Evolutionary conservation across 2,329 filamentous ascomycete species (phyloP).

Genomic region (Paecilomyces variotii): DNA sequence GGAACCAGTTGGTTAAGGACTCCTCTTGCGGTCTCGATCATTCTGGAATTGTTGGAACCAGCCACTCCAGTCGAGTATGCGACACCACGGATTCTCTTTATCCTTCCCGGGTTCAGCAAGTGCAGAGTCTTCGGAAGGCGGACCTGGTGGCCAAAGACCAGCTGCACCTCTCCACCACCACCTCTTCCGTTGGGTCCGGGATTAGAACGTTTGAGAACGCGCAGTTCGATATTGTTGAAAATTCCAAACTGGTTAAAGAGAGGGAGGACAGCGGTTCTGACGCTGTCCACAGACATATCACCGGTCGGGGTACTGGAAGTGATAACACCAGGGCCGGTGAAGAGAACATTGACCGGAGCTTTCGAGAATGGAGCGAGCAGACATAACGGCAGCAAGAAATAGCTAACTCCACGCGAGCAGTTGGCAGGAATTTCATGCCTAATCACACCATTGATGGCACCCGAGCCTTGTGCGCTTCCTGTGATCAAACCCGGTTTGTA

Average conservation of each 20-base stretch:
- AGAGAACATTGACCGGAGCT: constrained; percentile 78
- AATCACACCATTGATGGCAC: constrained; percentile 66
- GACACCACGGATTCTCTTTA: constrained; percentile 85
- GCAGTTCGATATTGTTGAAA: constrained; percentile 72
- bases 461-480: constrained; percentile 68
- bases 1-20: constrained; percentile 77
- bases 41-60: constrained; percentile 84
- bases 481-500: constrained; percentile 91
- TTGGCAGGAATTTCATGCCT: constrained; percentile 70
- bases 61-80: constrained; percentile 90
- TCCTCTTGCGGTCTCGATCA: constrained; percentile 85
- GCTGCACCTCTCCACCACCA: constrained; percentile 85
- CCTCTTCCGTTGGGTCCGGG: constrained; percentile 65
- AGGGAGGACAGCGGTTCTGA: constrained; percentile 85
- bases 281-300: constrained; percentile 85
- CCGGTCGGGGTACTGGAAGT: constrained; percentile 75
- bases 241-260: constrained; percentile 89
- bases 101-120: constrained; percentile 69
- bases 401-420: constrained; percentile 75
- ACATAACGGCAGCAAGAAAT: constrained; percentile 84
- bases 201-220: constrained; percentile 73
- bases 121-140: constrained; percentile 91
- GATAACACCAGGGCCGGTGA: constrained; percentile 86
- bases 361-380: constrained; percentile 91
- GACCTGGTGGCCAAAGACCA: constrained; percentile 89